Conservation (phyloP, 176 grass and related monocot species). For the Juncus effusus region DNA sequence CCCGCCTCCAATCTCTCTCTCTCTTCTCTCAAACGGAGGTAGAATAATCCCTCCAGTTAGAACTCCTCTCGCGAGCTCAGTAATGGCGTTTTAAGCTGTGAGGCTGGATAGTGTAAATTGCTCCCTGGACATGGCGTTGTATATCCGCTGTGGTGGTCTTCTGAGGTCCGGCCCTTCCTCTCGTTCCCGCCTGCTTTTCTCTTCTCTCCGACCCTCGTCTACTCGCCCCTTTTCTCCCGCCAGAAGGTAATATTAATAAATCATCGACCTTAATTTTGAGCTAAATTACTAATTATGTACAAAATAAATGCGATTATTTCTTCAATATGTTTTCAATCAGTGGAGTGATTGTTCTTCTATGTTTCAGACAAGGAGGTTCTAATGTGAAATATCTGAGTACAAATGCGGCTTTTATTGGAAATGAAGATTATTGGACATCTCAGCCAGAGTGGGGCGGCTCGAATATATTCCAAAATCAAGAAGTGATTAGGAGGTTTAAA, state of each 20-base stretch:
- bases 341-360: neutral
- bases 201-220: neutral
- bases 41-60: neutral
- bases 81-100: slow-evolving; percentile 10
- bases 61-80: slow-evolving; percentile 3
- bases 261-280: neutral
- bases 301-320: neutral
- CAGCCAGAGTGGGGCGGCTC: neutral
- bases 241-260: slow-evolving; percentile 4
- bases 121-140: slow-evolving; percentile 4
- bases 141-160: neutral
- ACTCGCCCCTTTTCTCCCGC: neutral
- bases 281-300: neutral
- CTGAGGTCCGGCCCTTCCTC: neutral
- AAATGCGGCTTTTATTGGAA: neutral
- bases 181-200: slow-evolving; percentile 8
- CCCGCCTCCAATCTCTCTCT: slow-evolving; percentile 9
- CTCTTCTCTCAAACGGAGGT: neutral
- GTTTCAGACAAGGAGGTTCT: slow-evolving; percentile 1
- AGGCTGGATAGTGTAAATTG: neutral
- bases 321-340: slow-evolving; percentile 8
- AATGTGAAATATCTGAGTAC: slow-evolving; percentile 3
- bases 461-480: neutral
- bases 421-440: neutral
- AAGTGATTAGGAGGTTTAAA: neutral